Conservation (phyloP, 2,329 filamentous ascomycete species). For the Diaporthe sp. region DNA sequence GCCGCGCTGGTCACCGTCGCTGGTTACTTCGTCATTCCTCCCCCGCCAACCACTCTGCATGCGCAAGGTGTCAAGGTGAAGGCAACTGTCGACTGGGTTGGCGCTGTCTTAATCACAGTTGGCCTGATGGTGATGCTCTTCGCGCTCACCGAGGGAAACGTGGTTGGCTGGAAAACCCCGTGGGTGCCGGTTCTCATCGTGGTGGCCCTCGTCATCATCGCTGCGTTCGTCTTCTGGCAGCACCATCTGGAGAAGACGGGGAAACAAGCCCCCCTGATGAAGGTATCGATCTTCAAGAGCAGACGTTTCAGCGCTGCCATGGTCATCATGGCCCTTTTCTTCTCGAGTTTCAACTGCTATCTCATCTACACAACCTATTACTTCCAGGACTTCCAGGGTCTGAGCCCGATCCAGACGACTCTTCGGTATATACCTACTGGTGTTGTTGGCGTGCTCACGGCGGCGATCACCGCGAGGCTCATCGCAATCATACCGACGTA, state of each 20-base stretch:
- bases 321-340: constrained; percentile 76
- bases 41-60: constrained; percentile 54
- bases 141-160: constrained; percentile 77
- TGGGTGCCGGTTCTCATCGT: constrained; percentile 74
- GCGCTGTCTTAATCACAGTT: constrained; percentile 72
- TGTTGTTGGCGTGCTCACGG: constrained; percentile 69
- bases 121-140: constrained; percentile 75
- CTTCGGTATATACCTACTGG: constrained; percentile 78
- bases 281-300: constrained; percentile 74
- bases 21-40: constrained; percentile 72
- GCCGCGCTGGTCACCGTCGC: constrained; percentile 68
- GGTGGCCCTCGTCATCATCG: constrained; percentile 68
- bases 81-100: constrained; percentile 75
- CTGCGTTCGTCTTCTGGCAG: constrained; percentile 73
- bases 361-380: constrained; percentile 78
- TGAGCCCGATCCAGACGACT: constrained; percentile 74
- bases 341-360: constrained; percentile 77
- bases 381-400: constrained; percentile 76
- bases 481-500: constrained; percentile 70
- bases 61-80: constrained; percentile 51
- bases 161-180: constrained; percentile 75
- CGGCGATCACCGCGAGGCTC: constrained; percentile 68
- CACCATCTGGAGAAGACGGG: constrained; percentile 68
- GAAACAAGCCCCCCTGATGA: constrained; percentile 71
- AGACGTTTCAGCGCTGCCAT: constrained; percentile 73